A percentile compares a stretch with the other conserved stretches of the same genome.
Conservation (phyloP, 495 filamentous ascomycete species). For the Trichoderma virens region DNA sequence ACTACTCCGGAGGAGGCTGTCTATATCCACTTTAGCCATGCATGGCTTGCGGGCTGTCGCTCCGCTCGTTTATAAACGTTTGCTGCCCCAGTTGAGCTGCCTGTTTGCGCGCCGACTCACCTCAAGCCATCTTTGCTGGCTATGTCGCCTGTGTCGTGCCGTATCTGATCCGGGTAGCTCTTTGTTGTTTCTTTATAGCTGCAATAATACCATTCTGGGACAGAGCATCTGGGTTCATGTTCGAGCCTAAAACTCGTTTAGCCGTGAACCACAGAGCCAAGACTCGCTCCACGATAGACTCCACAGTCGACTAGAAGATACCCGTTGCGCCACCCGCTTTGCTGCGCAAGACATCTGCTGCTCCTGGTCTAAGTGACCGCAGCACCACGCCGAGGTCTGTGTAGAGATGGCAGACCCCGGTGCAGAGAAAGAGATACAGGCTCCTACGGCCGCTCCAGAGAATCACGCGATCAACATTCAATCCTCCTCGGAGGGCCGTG, state of each 20-base stretch:
- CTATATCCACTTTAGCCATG: not conserved
- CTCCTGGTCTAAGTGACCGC: not conserved
- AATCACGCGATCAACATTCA: constrained; percentile 6
- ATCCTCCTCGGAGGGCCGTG: constrained; percentile 2
- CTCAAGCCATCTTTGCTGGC: not conserved
- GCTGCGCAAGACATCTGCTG: not conserved
- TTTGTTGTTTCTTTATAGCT: not conserved
- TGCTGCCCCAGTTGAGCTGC: not conserved
- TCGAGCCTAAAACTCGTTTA: not conserved
- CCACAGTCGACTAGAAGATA: not conserved
- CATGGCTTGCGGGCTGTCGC: constrained; percentile 1
- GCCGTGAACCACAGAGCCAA: not conserved
- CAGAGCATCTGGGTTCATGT: not conserved
- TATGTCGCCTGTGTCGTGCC: not conserved
- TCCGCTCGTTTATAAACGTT: constrained; percentile 1
- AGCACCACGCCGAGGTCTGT: not conserved
- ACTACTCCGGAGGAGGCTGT: constrained; percentile 1
- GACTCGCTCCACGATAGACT: constrained; percentile 1
- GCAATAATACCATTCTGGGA: not conserved
- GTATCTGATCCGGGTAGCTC: not conserved
- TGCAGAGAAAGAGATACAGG: constrained; percentile 19
- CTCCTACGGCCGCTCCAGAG: constrained; percentile 17
- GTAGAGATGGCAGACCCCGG: constrained; percentile 3
- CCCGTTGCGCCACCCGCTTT: not conserved
- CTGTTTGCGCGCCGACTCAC: not conserved